phyloP scores from a whole-genome alignment of 2,329 filamentous ascomycete species.

The Aschersonia sp. region DNA sequence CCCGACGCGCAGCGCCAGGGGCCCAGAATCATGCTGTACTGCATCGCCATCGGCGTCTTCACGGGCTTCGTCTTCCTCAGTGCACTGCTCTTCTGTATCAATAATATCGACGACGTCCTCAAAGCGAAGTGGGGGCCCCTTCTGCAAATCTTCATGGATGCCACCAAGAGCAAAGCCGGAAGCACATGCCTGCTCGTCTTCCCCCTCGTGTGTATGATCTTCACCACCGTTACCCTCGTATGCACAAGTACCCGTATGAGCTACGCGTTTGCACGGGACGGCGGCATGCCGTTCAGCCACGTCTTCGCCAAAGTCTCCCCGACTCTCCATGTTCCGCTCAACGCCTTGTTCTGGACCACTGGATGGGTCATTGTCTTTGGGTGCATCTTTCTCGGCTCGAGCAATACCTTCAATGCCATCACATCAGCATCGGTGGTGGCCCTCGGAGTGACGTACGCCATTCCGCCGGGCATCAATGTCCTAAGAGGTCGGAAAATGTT shows the following conservation, averaged over 20 bases:
- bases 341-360: constrained; percentile 48
- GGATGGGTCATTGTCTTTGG: constrained; percentile 53
- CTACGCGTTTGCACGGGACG: constrained; percentile 50
- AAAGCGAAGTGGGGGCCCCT: constrained; percentile 40
- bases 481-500: constrained; percentile 51
- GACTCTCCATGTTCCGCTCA: constrained; percentile 48
- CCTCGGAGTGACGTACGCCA: constrained; percentile 59
- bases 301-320: constrained; percentile 49
- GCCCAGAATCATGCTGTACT: constrained; percentile 52
- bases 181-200: constrained; percentile 52
- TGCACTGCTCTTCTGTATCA: constrained; percentile 48
- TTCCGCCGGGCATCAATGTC: constrained; percentile 57
- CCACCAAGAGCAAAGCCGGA: constrained; percentile 46
- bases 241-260: constrained; percentile 53
- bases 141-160: constrained; percentile 48
- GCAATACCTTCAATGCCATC: constrained; percentile 56
- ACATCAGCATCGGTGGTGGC: constrained; percentile 60
- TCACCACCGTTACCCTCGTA: constrained; percentile 50
- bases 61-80: constrained; percentile 50
- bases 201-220: constrained; percentile 49
- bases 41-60: constrained; percentile 46
- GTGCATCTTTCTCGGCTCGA: constrained; percentile 53
- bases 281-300: constrained; percentile 49
- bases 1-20: constrained; percentile 42
- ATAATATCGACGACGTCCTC: constrained; percentile 42